phyloP scores from a whole-genome alignment of 768 basidiomycete species.

The Leccinum rimulosum region DNA sequence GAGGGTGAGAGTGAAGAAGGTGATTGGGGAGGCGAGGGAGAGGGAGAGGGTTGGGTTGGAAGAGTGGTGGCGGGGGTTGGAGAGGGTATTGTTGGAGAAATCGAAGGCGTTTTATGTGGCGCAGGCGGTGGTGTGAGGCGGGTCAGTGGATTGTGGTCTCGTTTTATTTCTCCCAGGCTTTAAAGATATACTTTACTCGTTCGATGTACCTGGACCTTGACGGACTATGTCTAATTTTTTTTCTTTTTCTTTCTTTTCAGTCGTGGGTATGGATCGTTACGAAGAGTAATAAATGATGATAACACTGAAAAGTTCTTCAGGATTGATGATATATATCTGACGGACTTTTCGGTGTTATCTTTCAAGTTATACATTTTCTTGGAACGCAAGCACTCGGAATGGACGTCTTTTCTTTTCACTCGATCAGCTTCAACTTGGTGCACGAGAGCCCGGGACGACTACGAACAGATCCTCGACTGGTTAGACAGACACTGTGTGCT shows the following conservation, averaged over 20 bases:
- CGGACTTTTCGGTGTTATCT: too few relatives aligned
- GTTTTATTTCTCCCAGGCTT: not conserved
- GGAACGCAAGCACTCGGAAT: too few relatives aligned
- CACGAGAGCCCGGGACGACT: too few relatives aligned
- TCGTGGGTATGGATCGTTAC: not conserved
- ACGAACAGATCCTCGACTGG: too few relatives aligned
- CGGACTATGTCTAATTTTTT: not conserved
- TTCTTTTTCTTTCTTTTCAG: not conserved
- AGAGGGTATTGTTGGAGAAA: constrained; percentile 29
- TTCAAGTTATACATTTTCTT: too few relatives aligned
- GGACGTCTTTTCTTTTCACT: too few relatives aligned
- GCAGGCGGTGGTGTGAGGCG: constrained; percentile 28
- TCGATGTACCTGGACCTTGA: not conserved
- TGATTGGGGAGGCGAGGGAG: constrained; percentile 57
- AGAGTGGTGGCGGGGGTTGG: constrained; percentile 46
- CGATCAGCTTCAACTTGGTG: too few relatives aligned
- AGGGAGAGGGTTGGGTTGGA: constrained; percentile 56
- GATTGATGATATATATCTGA: too few relatives aligned
- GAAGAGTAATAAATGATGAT: too few relatives aligned
- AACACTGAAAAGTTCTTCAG: too few relatives aligned
- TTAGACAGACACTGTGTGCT: too few relatives aligned
- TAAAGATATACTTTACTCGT: not conserved
- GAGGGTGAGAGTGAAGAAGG: constrained; percentile 66
- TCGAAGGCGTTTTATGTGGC: constrained; percentile 36
- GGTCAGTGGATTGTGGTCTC: not conserved